phyloP scores from a whole-genome alignment of 2,329 filamentous ascomycete species.

The Penicillium psychrosexuale region DNA sequence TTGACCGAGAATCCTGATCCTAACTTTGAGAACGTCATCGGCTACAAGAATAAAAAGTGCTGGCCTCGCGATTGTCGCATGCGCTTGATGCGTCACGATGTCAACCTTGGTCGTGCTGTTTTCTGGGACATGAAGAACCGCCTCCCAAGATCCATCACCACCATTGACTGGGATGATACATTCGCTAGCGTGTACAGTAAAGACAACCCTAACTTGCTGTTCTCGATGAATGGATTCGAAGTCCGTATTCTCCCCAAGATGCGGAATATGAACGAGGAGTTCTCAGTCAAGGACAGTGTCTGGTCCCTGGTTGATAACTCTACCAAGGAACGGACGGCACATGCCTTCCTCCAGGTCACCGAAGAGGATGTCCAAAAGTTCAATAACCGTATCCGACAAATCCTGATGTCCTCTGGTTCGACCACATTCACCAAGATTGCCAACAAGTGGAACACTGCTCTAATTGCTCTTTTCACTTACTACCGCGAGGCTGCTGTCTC shows the following conservation, averaged over 20 bases:
- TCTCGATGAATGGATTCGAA: constrained; percentile 98
- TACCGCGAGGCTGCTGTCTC: constrained; percentile 97
- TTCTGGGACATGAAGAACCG: constrained; percentile 99
- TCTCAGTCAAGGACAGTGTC: constrained; percentile 94
- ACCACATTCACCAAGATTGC: constrained; percentile 99
- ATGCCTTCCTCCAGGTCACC: constrained; percentile 95
- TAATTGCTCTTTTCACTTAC: constrained; percentile 97
- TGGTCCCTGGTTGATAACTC: constrained; percentile 97
- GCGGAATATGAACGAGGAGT: constrained; percentile 92
- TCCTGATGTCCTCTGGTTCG: constrained; percentile 98
- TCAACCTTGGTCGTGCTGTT: constrained; percentile 92
- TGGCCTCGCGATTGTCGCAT: constrained; percentile 97
- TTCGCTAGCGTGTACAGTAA: constrained; percentile 97
- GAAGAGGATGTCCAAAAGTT: constrained; percentile 98
- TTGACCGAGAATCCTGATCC: constrained; percentile 97
- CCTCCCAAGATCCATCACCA: constrained; percentile 88
- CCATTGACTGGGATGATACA: constrained; percentile 98
- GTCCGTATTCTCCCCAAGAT: constrained; percentile 94
- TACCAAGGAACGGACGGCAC: constrained; percentile 92
- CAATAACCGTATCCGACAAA: constrained; percentile 97
- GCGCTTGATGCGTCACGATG: constrained; percentile 97
- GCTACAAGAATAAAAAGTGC: constrained; percentile 99
- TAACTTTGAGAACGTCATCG: constrained; percentile 98
- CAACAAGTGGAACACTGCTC: constrained; percentile 98
- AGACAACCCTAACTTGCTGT: constrained; percentile 94